phyloP scores from a whole-genome alignment of 257 asterid genomes.

The Rubia yunnanensis region DNA sequence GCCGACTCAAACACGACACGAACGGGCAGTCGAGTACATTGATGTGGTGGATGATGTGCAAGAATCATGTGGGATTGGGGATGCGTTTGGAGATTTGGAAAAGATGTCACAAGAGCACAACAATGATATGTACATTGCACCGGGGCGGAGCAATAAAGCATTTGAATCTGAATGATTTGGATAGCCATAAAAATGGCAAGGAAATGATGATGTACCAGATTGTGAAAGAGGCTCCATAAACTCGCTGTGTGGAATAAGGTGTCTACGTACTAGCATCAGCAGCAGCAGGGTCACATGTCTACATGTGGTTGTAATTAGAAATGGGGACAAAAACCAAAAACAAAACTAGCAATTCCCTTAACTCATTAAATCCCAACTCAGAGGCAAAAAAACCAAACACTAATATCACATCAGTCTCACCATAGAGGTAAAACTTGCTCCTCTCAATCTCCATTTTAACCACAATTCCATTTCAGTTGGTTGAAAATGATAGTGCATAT shows the following conservation, averaged over 20 bases:
- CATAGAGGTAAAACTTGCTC: not conserved
- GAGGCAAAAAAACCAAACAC: too few species aligned
- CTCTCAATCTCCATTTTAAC: not conserved
- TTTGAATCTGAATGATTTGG: not conserved
- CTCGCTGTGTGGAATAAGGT: constrained; percentile 5
- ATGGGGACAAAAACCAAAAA: constrained; percentile 1
- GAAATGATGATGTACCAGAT: constrained; percentile 23
- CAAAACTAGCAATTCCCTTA: constrained; percentile 11
- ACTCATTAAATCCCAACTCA: not conserved
- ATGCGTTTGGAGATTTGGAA: constrained; percentile 4
- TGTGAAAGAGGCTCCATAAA: constrained; percentile 13
- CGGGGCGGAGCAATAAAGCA: constrained; percentile 11
- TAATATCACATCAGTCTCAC: not conserved
- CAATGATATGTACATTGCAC: constrained; percentile 19
- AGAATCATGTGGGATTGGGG: constrained; percentile 19
- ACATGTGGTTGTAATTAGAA: constrained; percentile 19
- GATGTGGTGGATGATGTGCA: too few species aligned
- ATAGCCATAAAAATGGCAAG: constrained; percentile 14
- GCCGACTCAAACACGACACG: not conserved
- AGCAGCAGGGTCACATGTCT: constrained; percentile 33
- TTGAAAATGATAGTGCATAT: not conserved
- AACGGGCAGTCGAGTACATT: not conserved
- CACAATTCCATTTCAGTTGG: not conserved
- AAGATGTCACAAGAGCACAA: not conserved
- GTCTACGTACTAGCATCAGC: constrained; percentile 5